Percentiles rank a stretch among this genome's conserved stretches.
Conservation (phyloP, 163 green algal genomes). For the Prototheca cutis region DNA sequence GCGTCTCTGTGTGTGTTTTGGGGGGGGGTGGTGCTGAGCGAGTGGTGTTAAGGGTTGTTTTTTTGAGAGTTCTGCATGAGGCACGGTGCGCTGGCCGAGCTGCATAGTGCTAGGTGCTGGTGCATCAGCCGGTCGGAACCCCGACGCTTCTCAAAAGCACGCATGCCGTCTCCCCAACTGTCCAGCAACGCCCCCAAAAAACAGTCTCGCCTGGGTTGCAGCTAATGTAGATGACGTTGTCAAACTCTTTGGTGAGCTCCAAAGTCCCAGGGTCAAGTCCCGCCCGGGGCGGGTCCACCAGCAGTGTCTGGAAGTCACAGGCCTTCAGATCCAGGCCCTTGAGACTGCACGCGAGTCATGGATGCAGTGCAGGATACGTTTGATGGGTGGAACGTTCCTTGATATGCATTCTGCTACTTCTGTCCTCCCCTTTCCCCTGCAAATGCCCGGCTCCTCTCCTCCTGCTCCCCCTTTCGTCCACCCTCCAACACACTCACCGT, state of each 20-base stretch:
- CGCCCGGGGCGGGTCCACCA: conserved; percentile 82
- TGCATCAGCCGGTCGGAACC: no score
- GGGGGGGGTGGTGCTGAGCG: not conserved
- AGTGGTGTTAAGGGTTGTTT: not conserved
- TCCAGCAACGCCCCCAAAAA: no score
- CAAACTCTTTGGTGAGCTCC: conserved; percentile 62
- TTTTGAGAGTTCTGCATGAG: not conserved
- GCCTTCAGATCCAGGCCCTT: conserved; percentile 17
- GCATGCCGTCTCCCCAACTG: not conserved
- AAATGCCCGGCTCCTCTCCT: conserved; percentile 8
- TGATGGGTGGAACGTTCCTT: no score
- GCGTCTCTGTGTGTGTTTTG: conserved; percentile 36
- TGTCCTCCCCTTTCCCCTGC: no score
- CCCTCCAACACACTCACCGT: no score
- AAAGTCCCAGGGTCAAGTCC: conserved; percentile 55
- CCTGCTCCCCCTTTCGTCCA: conserved; percentile 19
- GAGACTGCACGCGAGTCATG: no score
- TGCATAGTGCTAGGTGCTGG: not conserved
- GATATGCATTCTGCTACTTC: no score
- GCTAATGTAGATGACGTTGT: conserved; percentile 83
- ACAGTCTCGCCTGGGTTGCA: conserved; percentile 79
- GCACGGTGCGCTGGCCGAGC: not conserved
- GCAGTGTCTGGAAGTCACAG: conserved; percentile 52
- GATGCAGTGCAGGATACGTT: no score
- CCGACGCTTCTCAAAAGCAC: not conserved